Evolutionary conservation across 805 yeast genomes (phyloP).

Genomic region (Isabelozyma rhagii): DNA sequence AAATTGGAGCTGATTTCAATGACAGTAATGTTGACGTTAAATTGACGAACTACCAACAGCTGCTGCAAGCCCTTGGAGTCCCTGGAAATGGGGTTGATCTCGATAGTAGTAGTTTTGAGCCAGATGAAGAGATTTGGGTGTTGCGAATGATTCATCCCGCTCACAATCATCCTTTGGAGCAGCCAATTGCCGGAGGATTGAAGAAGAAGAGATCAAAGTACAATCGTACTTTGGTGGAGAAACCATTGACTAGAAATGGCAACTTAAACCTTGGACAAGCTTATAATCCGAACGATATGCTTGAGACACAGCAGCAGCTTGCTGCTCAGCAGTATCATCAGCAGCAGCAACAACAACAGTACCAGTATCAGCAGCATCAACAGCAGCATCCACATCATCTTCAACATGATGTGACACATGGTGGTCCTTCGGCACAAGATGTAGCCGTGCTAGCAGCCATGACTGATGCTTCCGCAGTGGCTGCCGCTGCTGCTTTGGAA

Average conservation of each 20-base stretch:
- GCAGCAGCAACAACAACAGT: constrained; percentile 6
- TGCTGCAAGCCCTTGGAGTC: background rate
- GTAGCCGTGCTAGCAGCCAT: constrained; percentile 43
- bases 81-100: constrained; percentile 4
- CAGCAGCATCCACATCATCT: constrained; percentile 18
- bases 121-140: constrained; percentile 41
- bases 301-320: constrained; percentile 7
- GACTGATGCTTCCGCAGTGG: constrained; percentile 29
- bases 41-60: constrained; percentile 15
- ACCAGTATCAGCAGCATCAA: constrained; percentile 16
- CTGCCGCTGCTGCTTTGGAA: constrained; percentile 21
- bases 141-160: constrained; percentile 45
- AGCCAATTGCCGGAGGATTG: constrained; percentile 19
- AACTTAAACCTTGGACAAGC: constrained; percentile 2
- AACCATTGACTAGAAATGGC: constrained; percentile 32
- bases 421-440: constrained; percentile 34
- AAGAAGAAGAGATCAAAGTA: constrained; percentile 38
- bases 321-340: constrained; percentile 10
- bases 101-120: constrained; percentile 7
- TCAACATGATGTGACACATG: constrained; percentile 24
- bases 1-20: constrained; percentile 9
- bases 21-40: constrained; percentile 27
- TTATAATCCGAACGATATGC: constrained; percentile 7
- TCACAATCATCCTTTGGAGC: constrained; percentile 45
- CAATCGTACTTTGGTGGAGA: constrained; percentile 41